Evolutionary conservation across 2,329 filamentous ascomycete genomes (phyloP).

Genomic region (Magnaporthiopsis poae): DNA sequence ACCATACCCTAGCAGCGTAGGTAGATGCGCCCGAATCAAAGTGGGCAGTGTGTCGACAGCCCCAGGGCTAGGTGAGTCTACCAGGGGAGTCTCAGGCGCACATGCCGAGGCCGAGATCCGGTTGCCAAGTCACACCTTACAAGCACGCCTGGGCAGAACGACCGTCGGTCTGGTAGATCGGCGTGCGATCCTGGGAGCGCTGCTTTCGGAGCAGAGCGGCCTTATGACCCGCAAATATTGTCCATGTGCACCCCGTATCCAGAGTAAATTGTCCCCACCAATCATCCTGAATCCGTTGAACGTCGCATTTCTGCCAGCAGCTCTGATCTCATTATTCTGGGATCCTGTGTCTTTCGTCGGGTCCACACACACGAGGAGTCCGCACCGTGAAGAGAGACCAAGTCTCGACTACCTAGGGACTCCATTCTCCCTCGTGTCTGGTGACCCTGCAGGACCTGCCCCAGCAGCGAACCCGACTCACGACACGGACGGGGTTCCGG

Average conservation of each 20-base stretch:
- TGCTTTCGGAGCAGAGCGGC: too few relatives aligned
- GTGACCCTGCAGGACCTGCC: too few relatives aligned
- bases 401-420: not conserved
- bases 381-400: not conserved
- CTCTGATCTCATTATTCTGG: not conserved
- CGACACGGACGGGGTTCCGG: not conserved
- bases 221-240: not conserved
- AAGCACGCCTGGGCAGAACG: too few relatives aligned
- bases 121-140: too few relatives aligned
- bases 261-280: not conserved
- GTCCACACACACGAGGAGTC: not conserved
- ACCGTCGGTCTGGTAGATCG: too few relatives aligned
- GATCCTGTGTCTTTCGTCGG: not conserved
- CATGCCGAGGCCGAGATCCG: not conserved
- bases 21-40: not conserved
- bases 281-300: not conserved
- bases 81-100: not conserved
- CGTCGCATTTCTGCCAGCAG: not conserved
- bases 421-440: not conserved
- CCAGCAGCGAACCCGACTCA: not conserved
- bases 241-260: not conserved
- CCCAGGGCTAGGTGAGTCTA: not conserved
- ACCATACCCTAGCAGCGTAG: not conserved
- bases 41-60: not conserved
- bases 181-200: too few relatives aligned